A percentile compares a stretch with the other conserved stretches of the same genome.
Conservation (phyloP, 1,284 basidiomycete genomes). For the Megacollybia platyphylla region DNA sequence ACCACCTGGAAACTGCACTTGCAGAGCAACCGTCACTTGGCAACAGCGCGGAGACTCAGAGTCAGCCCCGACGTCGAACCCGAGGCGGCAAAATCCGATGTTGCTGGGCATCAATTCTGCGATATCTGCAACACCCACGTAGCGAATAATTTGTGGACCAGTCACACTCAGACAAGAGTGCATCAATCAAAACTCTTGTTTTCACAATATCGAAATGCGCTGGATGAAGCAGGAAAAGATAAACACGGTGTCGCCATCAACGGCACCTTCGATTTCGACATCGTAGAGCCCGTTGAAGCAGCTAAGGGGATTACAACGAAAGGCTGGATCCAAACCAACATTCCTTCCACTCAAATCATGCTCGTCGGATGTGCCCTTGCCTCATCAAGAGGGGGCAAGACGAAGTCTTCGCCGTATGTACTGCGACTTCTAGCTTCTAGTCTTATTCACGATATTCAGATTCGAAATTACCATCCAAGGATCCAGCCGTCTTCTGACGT, state of each 20-base stretch:
- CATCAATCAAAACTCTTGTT: slow-evolving; percentile 24
- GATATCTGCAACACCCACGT: slow-evolving; percentile 23
- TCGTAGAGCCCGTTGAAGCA: slow-evolving; percentile 18
- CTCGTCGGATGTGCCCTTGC: slow-evolving; percentile 22
- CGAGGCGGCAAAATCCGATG: slow-evolving; percentile 13
- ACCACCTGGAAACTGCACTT: slow-evolving; percentile 18
- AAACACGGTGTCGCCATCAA: slow-evolving; percentile 18
- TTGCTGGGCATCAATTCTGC: slow-evolving; percentile 21
- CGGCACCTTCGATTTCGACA: slow-evolving; percentile 20
- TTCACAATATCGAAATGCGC: slow-evolving; percentile 15
- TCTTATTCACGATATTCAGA: slow-evolving; percentile 7
- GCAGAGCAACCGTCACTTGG: slow-evolving; percentile 13
- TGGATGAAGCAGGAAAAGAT: slow-evolving; percentile 18
- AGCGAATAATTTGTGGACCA: slow-evolving; percentile 14
- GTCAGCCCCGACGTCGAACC: slow-evolving; percentile 15
- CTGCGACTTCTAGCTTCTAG: not conserved
- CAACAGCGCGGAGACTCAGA: slow-evolving; percentile 10
- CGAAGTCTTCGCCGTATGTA: slow-evolving; percentile 18
- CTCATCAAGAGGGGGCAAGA: slow-evolving; percentile 15
- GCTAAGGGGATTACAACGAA: slow-evolving; percentile 10
- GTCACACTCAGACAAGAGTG: slow-evolving; percentile 14
- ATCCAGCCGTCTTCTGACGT: slow-evolving; percentile 11
- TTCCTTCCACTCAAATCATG: slow-evolving; percentile 15
- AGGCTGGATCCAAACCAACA: slow-evolving; percentile 14
- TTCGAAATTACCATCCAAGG: slow-evolving; percentile 16